A percentile compares a stretch with the other conserved stretches of the same genome.
Conservation (phyloP, 331 rosid genomes). For the Dryas integrifolia region DNA sequence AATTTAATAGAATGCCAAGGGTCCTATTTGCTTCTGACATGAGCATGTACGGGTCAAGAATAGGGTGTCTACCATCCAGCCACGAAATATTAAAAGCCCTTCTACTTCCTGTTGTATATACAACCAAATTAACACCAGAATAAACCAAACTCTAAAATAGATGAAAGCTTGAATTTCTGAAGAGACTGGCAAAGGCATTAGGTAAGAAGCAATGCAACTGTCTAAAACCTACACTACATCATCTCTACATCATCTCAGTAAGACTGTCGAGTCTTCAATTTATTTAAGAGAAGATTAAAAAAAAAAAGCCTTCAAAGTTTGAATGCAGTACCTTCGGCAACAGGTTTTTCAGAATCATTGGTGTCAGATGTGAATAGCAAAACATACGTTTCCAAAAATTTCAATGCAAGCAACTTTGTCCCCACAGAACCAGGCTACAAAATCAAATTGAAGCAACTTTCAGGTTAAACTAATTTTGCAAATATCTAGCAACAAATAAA, state of each 20-base stretch:
- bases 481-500: slow-evolving; percentile 11
- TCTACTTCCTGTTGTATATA: slow-evolving; percentile 44
- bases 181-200: neutral
- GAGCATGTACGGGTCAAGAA: slow-evolving; percentile 67
- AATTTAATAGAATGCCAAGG: slow-evolving; percentile 68
- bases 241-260: slow-evolving; percentile 12
- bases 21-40: slow-evolving; percentile 81
- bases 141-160: slow-evolving; percentile 17
- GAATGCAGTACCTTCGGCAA: slow-evolving; percentile 64
- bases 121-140: slow-evolving; percentile 33
- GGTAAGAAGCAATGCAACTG: slow-evolving; percentile 7
- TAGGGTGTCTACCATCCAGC: slow-evolving; percentile 78
- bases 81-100: slow-evolving; percentile 68
- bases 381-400: slow-evolving; percentile 79
- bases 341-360: slow-evolving; percentile 53
- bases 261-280: neutral
- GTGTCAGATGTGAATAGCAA: slow-evolving; percentile 65
- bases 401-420: slow-evolving; percentile 75
- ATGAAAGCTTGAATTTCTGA: slow-evolving; percentile 18
- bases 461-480: slow-evolving; percentile 26
- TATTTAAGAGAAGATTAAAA: neutral
- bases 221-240: slow-evolving; percentile 21
- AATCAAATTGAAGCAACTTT: slow-evolving; percentile 40
- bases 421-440: slow-evolving; percentile 83
- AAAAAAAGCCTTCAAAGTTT: slow-evolving; percentile 8